A percentile compares a stretch with the other conserved stretches of the same genome.
Conservation (phyloP, 805 yeast species). For the Blastobotrys mokoenaii region DNA sequence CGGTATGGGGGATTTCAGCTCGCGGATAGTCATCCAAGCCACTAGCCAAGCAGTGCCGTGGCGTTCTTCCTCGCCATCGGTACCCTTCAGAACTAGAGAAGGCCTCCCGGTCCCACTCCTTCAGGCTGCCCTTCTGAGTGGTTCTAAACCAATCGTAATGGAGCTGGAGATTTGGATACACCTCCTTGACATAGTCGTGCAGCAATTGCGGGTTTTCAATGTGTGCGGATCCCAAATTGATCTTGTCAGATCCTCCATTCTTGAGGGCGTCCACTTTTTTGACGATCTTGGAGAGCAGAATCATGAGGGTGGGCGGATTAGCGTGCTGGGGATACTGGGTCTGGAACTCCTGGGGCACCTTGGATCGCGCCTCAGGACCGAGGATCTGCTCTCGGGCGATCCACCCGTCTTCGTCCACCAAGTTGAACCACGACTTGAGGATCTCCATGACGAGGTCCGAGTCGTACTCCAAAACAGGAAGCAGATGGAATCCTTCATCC, state of each 20-base stretch:
- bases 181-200: slow-evolving; percentile 34
- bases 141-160: slow-evolving; percentile 82
- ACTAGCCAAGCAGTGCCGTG: slow-evolving; percentile 78
- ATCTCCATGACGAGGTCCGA: slow-evolving; percentile 74
- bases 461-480: slow-evolving; percentile 77
- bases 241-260: neutral
- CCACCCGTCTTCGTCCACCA: slow-evolving; percentile 92
- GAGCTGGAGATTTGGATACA: slow-evolving; percentile 67
- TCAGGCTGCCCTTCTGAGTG: slow-evolving; percentile 69
- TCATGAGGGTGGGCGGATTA: slow-evolving; percentile 89
- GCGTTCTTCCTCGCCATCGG: slow-evolving; percentile 90
- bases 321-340: slow-evolving; percentile 86
- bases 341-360: slow-evolving; percentile 77
- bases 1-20: slow-evolving; percentile 67
- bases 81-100: slow-evolving; percentile 55
- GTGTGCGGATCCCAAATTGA: slow-evolving; percentile 38
- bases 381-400: slow-evolving; percentile 91
- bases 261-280: slow-evolving; percentile 26
- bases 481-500: slow-evolving; percentile 96
- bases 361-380: slow-evolving; percentile 82
- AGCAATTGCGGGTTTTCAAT: slow-evolving; percentile 40
- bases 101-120: slow-evolving; percentile 56
- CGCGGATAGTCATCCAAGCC: slow-evolving; percentile 96
- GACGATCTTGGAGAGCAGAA: slow-evolving; percentile 43
- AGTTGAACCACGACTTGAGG: slow-evolving; percentile 74